Evolutionary conservation across 2,329 filamentous ascomycete species (phyloP), one percentile per base, ranked within the genome.

Genomic region (Colletotrichum filicis): DNA sequence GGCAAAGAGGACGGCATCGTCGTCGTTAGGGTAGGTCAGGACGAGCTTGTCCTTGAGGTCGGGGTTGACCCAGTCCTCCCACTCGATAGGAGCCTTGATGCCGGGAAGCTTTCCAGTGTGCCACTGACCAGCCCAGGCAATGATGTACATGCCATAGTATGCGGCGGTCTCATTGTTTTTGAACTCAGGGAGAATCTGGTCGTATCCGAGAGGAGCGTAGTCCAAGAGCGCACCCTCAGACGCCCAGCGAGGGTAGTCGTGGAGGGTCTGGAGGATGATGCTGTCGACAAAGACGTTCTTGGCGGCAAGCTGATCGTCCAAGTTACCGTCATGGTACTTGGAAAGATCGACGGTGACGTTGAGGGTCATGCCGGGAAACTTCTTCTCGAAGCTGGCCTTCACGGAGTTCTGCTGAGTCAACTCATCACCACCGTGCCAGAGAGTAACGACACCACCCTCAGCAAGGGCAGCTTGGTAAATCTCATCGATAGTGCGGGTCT

Each of bases 11-110:
- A 90, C 84, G 0, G 88, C 88, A 66, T 90, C 88, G 55, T 90
- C 88, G 53, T 90, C 89, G 71, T 90, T 89, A 11, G 88, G 89
- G 68, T 90, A 90, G 0, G 87, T 89, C 12, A 90, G 77, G 2
- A 86, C 85, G 5, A 90, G 79, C 77, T 87, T 89, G 72, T 86
- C 79, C 79, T 90, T 90, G 79, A 85, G 88, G 69, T 86, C 83
- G 0, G 88, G 87, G 8, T 83, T 80, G 3, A 87, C 77, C 66
- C 83, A 85, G 71, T 88, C 85, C 0, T 79, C 75, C 65, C 82
- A 90, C 12, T 83, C 81, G 4, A 78, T 80, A 0, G 83, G 83
- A 0, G 81, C 70, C n/a, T 37, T 66, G 30, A 80, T 77, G 12
- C 81, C 81, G 1, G 67, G 71, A 1, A 85, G 77, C 74, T 80